Evolutionary conservation across 2,329 filamentous ascomycete species (phyloP).

Genomic region (Colletotrichum gigasporum): DNA sequence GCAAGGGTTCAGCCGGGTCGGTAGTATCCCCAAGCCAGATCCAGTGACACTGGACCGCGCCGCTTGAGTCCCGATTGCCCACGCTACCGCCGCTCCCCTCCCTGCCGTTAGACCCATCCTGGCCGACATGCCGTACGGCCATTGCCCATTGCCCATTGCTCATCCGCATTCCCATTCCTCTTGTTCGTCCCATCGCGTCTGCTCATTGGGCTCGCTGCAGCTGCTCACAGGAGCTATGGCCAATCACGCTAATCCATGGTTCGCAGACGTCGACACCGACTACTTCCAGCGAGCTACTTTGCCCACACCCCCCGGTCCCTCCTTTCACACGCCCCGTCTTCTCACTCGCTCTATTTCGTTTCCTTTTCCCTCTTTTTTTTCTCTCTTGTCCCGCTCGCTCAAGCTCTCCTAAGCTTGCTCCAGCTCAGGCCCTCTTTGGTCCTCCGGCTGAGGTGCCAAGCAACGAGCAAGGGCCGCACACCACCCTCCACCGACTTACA

Average conservation of each 20-base stretch:
- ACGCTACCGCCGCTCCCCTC: constrained; percentile 29
- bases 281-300: too few relatives aligned
- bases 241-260: constrained; percentile 32
- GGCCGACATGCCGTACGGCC: constrained; percentile 30
- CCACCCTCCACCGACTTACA: constrained; percentile 7
- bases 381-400: not conserved
- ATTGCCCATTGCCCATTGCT: too few relatives aligned
- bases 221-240: constrained; percentile 29
- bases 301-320: not conserved
- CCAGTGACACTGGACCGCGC: constrained; percentile 29
- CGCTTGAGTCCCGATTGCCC: constrained; percentile 32
- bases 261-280: constrained; percentile 22
- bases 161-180: constrained; percentile 14
- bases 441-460: not conserved
- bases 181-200: constrained; percentile 23
- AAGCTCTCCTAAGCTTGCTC: not conserved
- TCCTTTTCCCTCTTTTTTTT: not conserved
- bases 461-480: not conserved
- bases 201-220: constrained; percentile 30
- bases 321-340: not conserved
- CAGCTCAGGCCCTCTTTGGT: not conserved
- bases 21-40: constrained; percentile 29
- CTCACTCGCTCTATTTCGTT: not conserved
- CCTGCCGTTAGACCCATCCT: constrained; percentile 31
- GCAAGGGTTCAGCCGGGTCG: constrained; percentile 34